These are phyloP conservation scores for Hygrophorus russula DNA, from an alignment of 768 basidiomycete genomes.

Conservation along the genomic window DNA sequence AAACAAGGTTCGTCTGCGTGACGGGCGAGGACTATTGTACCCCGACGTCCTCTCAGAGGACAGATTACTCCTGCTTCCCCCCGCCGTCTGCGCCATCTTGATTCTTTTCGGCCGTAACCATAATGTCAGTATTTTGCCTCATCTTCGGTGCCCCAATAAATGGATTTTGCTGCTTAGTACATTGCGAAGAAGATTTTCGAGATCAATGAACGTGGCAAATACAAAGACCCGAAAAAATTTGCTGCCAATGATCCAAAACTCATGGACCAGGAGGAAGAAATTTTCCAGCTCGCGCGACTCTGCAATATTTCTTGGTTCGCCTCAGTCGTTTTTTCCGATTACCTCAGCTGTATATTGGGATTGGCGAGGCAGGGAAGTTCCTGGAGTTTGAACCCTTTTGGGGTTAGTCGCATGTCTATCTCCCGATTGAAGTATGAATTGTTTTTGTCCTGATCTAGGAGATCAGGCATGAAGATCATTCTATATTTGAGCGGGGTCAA, in stretches of 20 bases:
- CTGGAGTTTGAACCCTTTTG: slow-evolving; percentile 73
- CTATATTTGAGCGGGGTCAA: slow-evolving; percentile 64
- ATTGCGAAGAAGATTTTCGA: slow-evolving; percentile 69
- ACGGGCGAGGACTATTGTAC: slow-evolving; percentile 56
- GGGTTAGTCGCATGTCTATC: slow-evolving; percentile 24
- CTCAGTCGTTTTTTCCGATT: slow-evolving; percentile 34
- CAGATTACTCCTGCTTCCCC: slow-evolving; percentile 68
- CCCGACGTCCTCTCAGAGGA: slow-evolving; percentile 76
- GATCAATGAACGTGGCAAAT: slow-evolving; percentile 69
- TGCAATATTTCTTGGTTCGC: slow-evolving; percentile 79
- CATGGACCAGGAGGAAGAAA: slow-evolving; percentile 53
- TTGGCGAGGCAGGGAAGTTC: slow-evolving; percentile 60
- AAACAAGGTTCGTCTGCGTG: slow-evolving; percentile 40
- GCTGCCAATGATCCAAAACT: slow-evolving; percentile 28
- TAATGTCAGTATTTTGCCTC: slow-evolving; percentile 44
- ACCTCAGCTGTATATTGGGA: slow-evolving; percentile 75
- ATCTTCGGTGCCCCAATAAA: background rate
- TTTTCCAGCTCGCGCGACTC: slow-evolving; percentile 76
- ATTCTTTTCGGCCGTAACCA: slow-evolving; percentile 89
- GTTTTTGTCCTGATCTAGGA: slow-evolving; percentile 32
- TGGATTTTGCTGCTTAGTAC: slow-evolving; percentile 39
- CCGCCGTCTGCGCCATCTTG: slow-evolving; percentile 60
- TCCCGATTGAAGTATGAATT: background rate
- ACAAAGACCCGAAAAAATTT: slow-evolving; percentile 41
- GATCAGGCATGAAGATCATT: slow-evolving; percentile 51